Percentiles rank a stretch among this genome's conserved stretches.
phyloP scores from a whole-genome alignment of 495 filamentous ascomycete genomes.

The Cercophora samala region DNA sequence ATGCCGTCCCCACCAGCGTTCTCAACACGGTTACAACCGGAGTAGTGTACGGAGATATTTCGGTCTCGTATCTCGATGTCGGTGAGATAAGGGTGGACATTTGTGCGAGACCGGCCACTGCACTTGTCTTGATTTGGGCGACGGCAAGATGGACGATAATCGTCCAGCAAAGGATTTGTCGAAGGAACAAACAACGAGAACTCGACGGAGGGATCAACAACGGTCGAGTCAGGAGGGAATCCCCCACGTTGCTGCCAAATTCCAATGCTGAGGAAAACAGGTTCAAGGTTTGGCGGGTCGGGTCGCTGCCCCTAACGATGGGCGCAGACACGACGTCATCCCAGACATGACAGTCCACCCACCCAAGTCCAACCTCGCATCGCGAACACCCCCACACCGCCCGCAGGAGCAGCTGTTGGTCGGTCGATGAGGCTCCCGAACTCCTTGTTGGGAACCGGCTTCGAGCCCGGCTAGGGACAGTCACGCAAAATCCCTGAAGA shows the following conservation, averaged over 20 bases:
- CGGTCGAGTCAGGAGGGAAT: not conserved
- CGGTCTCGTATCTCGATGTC: not conserved
- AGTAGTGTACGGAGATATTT: not conserved
- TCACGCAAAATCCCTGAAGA: too few relatives aligned
- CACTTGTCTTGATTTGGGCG: not conserved
- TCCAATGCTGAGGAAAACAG: not conserved
- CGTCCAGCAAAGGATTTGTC: not conserved
- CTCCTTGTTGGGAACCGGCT: not conserved
- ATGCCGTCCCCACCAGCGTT: not conserved
- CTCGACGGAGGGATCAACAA: not conserved
- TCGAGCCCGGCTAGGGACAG: too few relatives aligned
- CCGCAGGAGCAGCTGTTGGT: not conserved
- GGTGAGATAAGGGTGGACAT: not conserved
- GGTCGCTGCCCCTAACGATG: not conserved
- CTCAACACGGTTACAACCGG: not conserved
- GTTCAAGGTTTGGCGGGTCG: not conserved
- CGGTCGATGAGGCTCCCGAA: not conserved
- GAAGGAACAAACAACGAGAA: not conserved
- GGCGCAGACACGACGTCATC: not conserved
- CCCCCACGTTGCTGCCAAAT: not conserved
- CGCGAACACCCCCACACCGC: not conserved
- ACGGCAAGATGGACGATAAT: not conserved
- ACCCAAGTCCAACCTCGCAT: not conserved
- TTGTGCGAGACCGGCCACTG: not conserved
- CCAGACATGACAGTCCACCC: not conserved